phyloP scores from a whole-genome alignment of 2,329 filamentous ascomycete genomes.

The Aspergillus quadricinctus region DNA sequence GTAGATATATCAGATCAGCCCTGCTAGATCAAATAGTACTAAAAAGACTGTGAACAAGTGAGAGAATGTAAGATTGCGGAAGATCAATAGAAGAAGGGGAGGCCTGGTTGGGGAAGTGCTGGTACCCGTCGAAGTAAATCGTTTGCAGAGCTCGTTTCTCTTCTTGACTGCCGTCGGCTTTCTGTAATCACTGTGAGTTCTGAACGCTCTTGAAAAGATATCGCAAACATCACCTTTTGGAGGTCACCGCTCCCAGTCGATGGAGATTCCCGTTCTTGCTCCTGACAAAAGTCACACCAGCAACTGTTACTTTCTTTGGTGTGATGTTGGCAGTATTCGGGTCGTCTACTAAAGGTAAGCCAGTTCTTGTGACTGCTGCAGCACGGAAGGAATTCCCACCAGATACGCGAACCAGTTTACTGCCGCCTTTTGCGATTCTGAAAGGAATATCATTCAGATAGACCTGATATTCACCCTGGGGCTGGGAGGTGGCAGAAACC shows the following conservation, averaged over 20 bases:
- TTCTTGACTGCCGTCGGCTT: conserved; percentile 57
- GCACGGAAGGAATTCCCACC: conserved; percentile 50
- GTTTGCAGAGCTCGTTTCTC: conserved; percentile 68
- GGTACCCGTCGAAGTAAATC: conserved; percentile 54
- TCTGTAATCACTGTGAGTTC: conserved; percentile 21
- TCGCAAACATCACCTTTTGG: conserved; percentile 61
- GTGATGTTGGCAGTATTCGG: conserved; percentile 61
- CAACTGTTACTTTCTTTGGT: conserved; percentile 68
- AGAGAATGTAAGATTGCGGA: conserved; percentile 15
- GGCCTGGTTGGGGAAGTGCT: conserved; percentile 27
- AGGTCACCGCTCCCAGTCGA: conserved; percentile 68
- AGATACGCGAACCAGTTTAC: conserved; percentile 71
- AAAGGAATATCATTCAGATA: conserved; percentile 69
- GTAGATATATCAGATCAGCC: conserved; percentile 29
- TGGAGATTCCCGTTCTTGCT: conserved; percentile 87
- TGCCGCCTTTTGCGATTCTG: conserved; percentile 68
- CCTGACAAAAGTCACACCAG: conserved; percentile 75
- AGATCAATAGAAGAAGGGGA: conserved; percentile 9
- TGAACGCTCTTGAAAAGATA: conserved; percentile 6
- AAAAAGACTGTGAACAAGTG: not conserved
- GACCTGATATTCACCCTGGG: conserved; percentile 56
- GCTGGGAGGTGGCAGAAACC: conserved; percentile 21
- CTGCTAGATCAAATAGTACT: conserved; percentile 30
- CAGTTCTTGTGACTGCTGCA: conserved; percentile 33
- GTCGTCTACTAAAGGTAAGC: conserved; percentile 48